Percentiles rank a stretch among this genome's conserved stretches.
Evolutionary conservation across 345 rosid genomes (phyloP).

Genomic region (Fremontodendron californicum): DNA sequence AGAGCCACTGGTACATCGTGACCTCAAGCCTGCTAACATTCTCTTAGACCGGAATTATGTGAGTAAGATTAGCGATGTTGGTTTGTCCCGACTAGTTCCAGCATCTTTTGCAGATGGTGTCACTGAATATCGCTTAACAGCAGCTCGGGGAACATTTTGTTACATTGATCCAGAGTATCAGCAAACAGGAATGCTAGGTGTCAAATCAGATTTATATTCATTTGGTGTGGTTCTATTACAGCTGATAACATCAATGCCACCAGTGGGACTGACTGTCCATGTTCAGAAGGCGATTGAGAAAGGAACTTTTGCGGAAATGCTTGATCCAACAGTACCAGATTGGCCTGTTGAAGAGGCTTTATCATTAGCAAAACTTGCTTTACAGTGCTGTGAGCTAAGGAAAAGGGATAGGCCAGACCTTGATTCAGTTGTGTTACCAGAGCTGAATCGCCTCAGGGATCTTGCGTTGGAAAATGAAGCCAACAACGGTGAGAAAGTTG

Average conservation of each 20-base stretch:
- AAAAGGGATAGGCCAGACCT: constrained; percentile 82
- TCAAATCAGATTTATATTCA: constrained; percentile 79
- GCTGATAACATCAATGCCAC: constrained; percentile 61
- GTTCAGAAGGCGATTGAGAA: constrained; percentile 61
- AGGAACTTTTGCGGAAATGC: constrained; percentile 42
- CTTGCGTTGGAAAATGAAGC: constrained; percentile 30
- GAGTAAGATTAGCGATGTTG: constrained; percentile 77
- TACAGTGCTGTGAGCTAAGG: constrained; percentile 74
- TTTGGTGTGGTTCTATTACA: constrained; percentile 77
- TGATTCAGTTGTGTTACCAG: constrained; percentile 53
- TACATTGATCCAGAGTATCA: constrained; percentile 91
- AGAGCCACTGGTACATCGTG: constrained; percentile 83
- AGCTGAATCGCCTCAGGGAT: constrained; percentile 49
- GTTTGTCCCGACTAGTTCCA: constrained; percentile 78
- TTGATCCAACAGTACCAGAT: constrained; percentile 62
- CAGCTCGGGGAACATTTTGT: constrained; percentile 84
- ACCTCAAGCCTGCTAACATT: constrained; percentile 89
- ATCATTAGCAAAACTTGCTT: constrained; percentile 57
- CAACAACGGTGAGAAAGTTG: not conserved
- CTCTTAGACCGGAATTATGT: constrained; percentile 53
- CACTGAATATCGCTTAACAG: constrained; percentile 40
- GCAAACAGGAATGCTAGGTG: constrained; percentile 79
- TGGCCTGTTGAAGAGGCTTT: constrained; percentile 73
- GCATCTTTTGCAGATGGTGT: constrained; percentile 35
- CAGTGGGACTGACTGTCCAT: constrained; percentile 60